These are phyloP conservation scores for Schizochytrium sp. DNA, from an alignment of 108 stramenopile species.

Conservation along the genomic window DNA sequence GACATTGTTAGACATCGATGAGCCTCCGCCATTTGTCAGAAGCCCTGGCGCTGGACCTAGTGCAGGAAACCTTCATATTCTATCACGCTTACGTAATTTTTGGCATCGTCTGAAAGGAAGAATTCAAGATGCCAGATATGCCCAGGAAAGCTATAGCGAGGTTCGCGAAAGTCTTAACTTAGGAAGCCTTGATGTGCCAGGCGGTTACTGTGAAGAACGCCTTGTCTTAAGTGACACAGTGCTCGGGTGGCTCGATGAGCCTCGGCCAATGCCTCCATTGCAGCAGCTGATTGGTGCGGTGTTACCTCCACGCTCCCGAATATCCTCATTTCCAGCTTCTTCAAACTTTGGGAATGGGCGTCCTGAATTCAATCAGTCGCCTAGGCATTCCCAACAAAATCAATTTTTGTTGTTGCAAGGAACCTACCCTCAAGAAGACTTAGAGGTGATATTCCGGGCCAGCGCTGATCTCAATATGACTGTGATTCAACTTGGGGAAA, in stretches of 20 bases:
- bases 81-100: neutral
- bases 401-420: neutral
- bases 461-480: neutral
- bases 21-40: conserved; percentile 42
- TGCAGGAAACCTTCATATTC: neutral
- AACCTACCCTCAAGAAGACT: neutral
- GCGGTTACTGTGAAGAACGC: neutral
- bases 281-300: conserved; percentile 49
- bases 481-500: neutral
- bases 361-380: no score
- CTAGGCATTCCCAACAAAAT: no score
- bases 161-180: neutral
- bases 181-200: neutral
- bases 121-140: neutral
- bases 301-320: neutral
- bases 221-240: conserved; percentile 39
- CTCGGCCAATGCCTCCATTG: conserved; percentile 42
- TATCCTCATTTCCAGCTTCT: no score
- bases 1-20: conserved; percentile 27
- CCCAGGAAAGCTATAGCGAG: neutral
- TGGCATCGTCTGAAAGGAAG: neutral
- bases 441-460: neutral
- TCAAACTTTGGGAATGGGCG: no score
- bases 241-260: conserved; percentile 32
- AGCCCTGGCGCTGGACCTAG: neutral